phyloP scores from a whole-genome alignment of 208 protist species.

The Angomonas ambiguus region DNA sequence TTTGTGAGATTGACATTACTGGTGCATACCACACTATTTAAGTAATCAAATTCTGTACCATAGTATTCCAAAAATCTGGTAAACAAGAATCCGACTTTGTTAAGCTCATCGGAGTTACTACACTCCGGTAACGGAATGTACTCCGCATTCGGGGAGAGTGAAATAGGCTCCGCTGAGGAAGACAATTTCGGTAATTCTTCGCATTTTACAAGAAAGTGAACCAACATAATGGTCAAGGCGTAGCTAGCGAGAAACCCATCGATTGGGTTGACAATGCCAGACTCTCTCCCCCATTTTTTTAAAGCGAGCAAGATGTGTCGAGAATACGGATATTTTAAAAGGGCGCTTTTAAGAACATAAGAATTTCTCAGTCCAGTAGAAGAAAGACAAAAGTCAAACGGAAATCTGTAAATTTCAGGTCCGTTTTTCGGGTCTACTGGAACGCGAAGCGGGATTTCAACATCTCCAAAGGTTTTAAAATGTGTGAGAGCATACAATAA shows the following conservation, averaged over 20 bases:
- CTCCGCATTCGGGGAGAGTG: slow-evolving; percentile 14
- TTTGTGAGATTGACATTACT: slow-evolving; percentile 72
- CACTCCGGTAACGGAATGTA: slow-evolving; percentile 29
- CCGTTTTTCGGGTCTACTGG: slow-evolving; percentile 75
- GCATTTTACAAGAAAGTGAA: slow-evolving; percentile 74
- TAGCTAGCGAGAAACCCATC: slow-evolving; percentile 88
- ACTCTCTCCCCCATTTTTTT: slow-evolving; percentile 81
- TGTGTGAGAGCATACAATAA: slow-evolving; percentile 69
- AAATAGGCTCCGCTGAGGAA: background rate
- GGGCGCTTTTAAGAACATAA: slow-evolving; percentile 61
- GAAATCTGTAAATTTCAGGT: slow-evolving; percentile 81
- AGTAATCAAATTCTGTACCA: slow-evolving; percentile 73
- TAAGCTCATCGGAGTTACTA: slow-evolving; percentile 25
- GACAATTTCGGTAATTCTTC: slow-evolving; percentile 47
- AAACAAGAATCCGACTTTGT: slow-evolving; percentile 71
- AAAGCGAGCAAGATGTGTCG: slow-evolving; percentile 76
- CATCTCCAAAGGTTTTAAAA: slow-evolving; percentile 52
- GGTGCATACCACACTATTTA: slow-evolving; percentile 72
- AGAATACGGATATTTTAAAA: slow-evolving; percentile 64
- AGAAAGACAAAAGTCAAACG: slow-evolving; percentile 88
- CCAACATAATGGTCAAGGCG: slow-evolving; percentile 80
- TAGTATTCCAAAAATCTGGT: slow-evolving; percentile 87
- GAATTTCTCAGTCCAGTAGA: slow-evolving; percentile 83
- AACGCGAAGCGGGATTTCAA: slow-evolving; percentile 77
- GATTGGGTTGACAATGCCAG: slow-evolving; percentile 80